A percentile compares a stretch with the other conserved stretches of the same genome.
phyloP scores from a whole-genome alignment of 2,329 filamentous ascomycete genomes.

The Hypoxylon rubiginosum region DNA sequence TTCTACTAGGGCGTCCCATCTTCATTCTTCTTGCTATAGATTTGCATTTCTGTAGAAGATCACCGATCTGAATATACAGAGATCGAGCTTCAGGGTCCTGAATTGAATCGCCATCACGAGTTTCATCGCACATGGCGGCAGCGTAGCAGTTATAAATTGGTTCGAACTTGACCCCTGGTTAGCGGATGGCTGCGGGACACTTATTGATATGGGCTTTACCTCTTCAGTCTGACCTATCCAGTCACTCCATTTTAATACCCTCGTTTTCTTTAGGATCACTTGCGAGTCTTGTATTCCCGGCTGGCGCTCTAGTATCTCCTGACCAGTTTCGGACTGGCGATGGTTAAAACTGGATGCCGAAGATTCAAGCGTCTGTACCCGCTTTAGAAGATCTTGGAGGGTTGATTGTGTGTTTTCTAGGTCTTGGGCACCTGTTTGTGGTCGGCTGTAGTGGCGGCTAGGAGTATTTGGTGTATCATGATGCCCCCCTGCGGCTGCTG shows the following conservation, averaged over 20 bases:
- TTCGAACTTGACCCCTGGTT: slow-evolving; percentile 45
- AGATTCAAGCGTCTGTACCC: slow-evolving; percentile 40
- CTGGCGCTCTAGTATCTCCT: slow-evolving; percentile 45
- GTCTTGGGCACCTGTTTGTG: slow-evolving; percentile 17
- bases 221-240: slow-evolving; percentile 51
- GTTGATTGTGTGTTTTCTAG: slow-evolving; percentile 30
- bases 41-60: slow-evolving; percentile 54
- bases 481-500: slow-evolving; percentile 4
- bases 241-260: slow-evolving; percentile 52
- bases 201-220: slow-evolving; percentile 42
- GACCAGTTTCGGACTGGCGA: slow-evolving; percentile 40
- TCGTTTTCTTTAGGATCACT: slow-evolving; percentile 54
- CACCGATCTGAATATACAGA: slow-evolving; percentile 47
- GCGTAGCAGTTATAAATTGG: slow-evolving; percentile 50
- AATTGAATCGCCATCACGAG: slow-evolving; percentile 32
- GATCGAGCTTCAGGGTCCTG: slow-evolving; percentile 44
- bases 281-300: slow-evolving; percentile 47
- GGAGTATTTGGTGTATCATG: slow-evolving; percentile 15
- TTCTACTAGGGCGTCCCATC: slow-evolving; percentile 52
- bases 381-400: slow-evolving; percentile 39
- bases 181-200: slow-evolving; percentile 7
- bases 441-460: slow-evolving; percentile 12
- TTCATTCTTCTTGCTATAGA: slow-evolving; percentile 51
- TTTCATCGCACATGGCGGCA: slow-evolving; percentile 36
- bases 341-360: slow-evolving; percentile 33